Percentiles rank a stretch among this genome's conserved stretches.
phyloP scores from a whole-genome alignment of 768 basidiomycete species.

The Mycena indigotica region DNA sequence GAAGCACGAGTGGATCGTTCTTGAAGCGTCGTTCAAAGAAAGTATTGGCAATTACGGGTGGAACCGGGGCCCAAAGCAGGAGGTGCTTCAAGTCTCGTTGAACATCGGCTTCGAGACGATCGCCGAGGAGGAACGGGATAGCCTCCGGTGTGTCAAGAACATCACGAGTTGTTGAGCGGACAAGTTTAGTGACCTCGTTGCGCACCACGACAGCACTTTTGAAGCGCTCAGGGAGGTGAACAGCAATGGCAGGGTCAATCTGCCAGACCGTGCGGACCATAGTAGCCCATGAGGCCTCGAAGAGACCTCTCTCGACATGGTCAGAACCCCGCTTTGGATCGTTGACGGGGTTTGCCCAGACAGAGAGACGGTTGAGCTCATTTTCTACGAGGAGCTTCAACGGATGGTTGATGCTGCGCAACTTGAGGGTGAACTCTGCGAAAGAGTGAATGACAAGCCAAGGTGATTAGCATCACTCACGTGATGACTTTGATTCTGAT shows the following conservation, averaged over 20 bases:
- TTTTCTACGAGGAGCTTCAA: constrained; percentile 87
- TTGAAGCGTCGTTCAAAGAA: constrained; percentile 86
- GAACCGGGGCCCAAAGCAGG: constrained; percentile 84
- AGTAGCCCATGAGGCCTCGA: constrained; percentile 69
- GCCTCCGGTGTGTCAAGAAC: constrained; percentile 82
- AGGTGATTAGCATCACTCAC: constrained; percentile 41
- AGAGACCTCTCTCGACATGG: constrained; percentile 57
- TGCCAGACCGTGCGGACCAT: constrained; percentile 79
- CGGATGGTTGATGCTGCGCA: constrained; percentile 71
- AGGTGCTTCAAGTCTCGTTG: constrained; percentile 83
- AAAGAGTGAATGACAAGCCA: constrained; percentile 1
- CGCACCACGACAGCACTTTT: constrained; percentile 58
- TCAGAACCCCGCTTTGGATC: constrained; percentile 72
- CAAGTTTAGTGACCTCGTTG: constrained; percentile 73
- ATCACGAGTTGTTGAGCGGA: constrained; percentile 69
- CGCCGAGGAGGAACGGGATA: constrained; percentile 76
- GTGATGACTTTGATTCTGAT: constrained; percentile 39
- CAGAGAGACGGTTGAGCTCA: constrained; percentile 81
- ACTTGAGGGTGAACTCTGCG: constrained; percentile 57
- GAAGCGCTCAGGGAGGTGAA: constrained; percentile 88
- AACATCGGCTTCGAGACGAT: constrained; percentile 57
- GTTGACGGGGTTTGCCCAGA: constrained; percentile 89
- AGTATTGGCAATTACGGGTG: constrained; percentile 78
- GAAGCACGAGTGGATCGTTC: constrained; percentile 82
- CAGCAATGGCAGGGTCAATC: constrained; percentile 77